A percentile compares a stretch with the other conserved stretches of the same genome.
phyloP scores from a whole-genome alignment of 345 rosid genomes.

The Excoecaria agallocha region DNA sequence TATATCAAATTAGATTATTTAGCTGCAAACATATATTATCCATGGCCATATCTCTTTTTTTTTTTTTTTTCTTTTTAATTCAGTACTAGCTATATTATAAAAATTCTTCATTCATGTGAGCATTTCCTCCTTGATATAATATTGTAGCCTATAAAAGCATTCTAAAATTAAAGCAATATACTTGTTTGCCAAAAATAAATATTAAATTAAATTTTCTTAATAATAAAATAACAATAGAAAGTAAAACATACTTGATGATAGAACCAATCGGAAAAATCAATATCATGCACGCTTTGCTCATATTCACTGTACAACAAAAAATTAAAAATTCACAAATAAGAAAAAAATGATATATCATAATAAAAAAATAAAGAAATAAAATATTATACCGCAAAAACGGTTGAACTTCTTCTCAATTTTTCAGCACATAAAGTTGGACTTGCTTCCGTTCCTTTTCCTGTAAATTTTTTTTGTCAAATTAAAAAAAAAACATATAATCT shows the following conservation, averaged over 20 bases:
- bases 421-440: background rate
- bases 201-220: no score
- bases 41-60: no score
- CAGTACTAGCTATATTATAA: no score
- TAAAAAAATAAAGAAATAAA: background rate
- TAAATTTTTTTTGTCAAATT: background rate
- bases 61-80: no score
- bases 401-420: slow-evolving; percentile 6
- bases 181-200: no score
- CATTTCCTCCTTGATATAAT: no score
- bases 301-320: background rate
- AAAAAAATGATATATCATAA: background rate
- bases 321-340: background rate
- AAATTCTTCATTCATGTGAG: no score
- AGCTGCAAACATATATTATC: no score
- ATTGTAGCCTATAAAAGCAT: no score
- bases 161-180: no score
- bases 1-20: no score
- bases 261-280: background rate
- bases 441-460: background rate
- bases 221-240: no score
- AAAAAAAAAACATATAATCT: background rate
- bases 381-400: background rate
- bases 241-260: background rate
- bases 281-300: background rate